Conservation (phyloP, 257 asterid species). For the Lithospermum erythrorhizon region DNA sequence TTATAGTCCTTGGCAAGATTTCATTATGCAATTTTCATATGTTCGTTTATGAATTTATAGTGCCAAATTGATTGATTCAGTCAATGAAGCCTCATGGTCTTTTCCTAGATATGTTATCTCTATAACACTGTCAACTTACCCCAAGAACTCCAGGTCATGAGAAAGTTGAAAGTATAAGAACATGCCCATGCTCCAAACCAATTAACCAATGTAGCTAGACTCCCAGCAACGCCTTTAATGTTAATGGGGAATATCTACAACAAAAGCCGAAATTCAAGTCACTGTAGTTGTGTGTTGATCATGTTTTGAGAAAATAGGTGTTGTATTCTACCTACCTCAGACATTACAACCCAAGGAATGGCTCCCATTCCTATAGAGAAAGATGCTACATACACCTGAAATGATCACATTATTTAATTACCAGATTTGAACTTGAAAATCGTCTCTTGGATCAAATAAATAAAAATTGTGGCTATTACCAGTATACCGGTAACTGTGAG, state of each 20-base stretch:
- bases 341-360: conserved; percentile 99
- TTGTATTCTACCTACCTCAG: conserved; percentile 46
- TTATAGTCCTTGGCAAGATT: no score
- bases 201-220: conserved; percentile 80
- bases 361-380: conserved; percentile 97
- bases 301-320: neutral
- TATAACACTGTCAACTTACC: conserved; percentile 27
- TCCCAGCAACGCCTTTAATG: conserved; percentile 88
- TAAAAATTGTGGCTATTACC: conserved; percentile 26
- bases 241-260: conserved; percentile 81
- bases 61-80: no score
- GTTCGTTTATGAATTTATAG: no score
- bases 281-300: neutral
- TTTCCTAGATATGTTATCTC: neutral
- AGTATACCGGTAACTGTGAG: conserved; percentile 79
- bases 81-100: neutral
- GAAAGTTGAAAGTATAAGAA: conserved; percentile 87
- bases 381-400: conserved; percentile 69
- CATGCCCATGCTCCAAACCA: conserved; percentile 96
- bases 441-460: conserved; percentile 3
- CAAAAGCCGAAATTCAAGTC: conserved; percentile 1
- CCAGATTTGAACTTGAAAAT: neutral
- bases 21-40: no score
- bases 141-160: conserved; percentile 79
- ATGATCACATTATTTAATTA: conserved; percentile 2